Percentiles rank a stretch among this genome's conserved stretches.
These are phyloP conservation scores for Berkeleyomyces basicola DNA, from an alignment of 2,329 filamentous ascomycete species.

Conservation along the genomic window DNA sequence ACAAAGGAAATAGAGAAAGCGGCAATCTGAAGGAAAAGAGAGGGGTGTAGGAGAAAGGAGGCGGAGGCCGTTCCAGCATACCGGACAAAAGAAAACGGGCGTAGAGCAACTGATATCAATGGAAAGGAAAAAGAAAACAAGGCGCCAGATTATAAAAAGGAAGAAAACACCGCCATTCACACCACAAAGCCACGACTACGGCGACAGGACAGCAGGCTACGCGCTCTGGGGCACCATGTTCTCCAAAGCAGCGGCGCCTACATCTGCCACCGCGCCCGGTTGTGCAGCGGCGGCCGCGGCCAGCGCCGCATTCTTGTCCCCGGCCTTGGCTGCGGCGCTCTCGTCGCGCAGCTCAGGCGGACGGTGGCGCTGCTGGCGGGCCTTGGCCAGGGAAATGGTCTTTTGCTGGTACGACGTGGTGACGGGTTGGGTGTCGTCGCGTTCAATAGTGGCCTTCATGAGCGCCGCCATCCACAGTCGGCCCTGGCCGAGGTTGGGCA, in stretches of 20 bases:
- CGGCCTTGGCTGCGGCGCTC: conserved; percentile 25
- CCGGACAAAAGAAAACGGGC: not conserved
- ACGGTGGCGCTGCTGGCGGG: conserved; percentile 70
- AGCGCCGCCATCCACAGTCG: conserved; percentile 95
- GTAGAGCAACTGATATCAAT: not conserved
- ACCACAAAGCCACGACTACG: not conserved
- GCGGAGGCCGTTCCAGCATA: not conserved
- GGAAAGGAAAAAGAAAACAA: not conserved
- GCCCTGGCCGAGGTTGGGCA: conserved; percentile 75
- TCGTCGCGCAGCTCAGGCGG: conserved; percentile 75
- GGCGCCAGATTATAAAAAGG: not conserved
- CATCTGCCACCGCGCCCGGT: conserved; percentile 21
- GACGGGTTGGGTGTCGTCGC: conserved; percentile 62
- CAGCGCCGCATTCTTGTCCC: conserved; percentile 3
- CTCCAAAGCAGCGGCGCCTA: conserved; percentile 23
- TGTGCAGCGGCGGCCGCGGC: conserved; percentile 4
- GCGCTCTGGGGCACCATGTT: conserved; percentile 21
- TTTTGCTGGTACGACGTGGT: conserved; percentile 93
- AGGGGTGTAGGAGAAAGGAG: not conserved
- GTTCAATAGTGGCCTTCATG: conserved; percentile 97
- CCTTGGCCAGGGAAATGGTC: conserved; percentile 84
- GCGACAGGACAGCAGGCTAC: not conserved
- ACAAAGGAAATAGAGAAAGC: not conserved
- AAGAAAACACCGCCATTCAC: not conserved
- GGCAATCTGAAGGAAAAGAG: not conserved